phyloP scores from a whole-genome alignment of 2,329 filamentous ascomycete species.

The Phyllosticta ampelicida region DNA sequence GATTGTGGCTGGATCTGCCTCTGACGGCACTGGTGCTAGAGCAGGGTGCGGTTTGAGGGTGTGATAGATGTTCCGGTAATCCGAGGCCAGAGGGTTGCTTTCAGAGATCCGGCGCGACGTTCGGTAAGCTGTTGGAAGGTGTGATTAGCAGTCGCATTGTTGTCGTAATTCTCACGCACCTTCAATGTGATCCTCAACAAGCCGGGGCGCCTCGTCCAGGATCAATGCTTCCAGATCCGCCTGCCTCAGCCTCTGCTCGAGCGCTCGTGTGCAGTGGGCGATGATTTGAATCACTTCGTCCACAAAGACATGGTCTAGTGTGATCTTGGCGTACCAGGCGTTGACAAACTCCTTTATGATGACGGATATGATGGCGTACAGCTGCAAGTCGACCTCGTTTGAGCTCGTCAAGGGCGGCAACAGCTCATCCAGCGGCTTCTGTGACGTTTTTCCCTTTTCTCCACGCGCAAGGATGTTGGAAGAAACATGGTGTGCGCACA shows the following conservation, averaged over 20 bases:
- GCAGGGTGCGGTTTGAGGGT: slow-evolving; percentile 70
- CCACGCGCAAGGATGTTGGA: slow-evolving; percentile 32
- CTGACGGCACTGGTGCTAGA: slow-evolving; percentile 62
- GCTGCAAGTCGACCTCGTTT: slow-evolving; percentile 83
- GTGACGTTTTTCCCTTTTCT: slow-evolving; percentile 47
- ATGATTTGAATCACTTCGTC: slow-evolving; percentile 83
- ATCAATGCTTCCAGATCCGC: slow-evolving; percentile 74
- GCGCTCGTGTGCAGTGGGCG: slow-evolving; percentile 76
- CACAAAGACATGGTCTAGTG: slow-evolving; percentile 77
- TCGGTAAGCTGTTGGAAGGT: slow-evolving; percentile 53
- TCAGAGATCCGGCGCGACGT: slow-evolving; percentile 50
- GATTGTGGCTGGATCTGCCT: slow-evolving; percentile 40
- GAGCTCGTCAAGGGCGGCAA: slow-evolving; percentile 87
- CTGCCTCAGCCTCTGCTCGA: slow-evolving; percentile 76
- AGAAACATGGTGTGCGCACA: slow-evolving; percentile 57
- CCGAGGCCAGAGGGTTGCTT: slow-evolving; percentile 48
- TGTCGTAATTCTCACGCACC: slow-evolving; percentile 43
- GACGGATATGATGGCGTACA: slow-evolving; percentile 86
- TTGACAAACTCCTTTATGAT: slow-evolving; percentile 84
- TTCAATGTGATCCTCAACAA: slow-evolving; percentile 69
- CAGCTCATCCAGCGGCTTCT: slow-evolving; percentile 63
- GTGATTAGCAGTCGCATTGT: slow-evolving; percentile 15
- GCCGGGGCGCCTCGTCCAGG: slow-evolving; percentile 75
- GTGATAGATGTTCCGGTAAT: slow-evolving; percentile 67
- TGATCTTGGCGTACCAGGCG: slow-evolving; percentile 88